Base-by-base conservation (phyloP, 176 grass and related monocot genomes). In the Luzula sylvatica region DNA sequence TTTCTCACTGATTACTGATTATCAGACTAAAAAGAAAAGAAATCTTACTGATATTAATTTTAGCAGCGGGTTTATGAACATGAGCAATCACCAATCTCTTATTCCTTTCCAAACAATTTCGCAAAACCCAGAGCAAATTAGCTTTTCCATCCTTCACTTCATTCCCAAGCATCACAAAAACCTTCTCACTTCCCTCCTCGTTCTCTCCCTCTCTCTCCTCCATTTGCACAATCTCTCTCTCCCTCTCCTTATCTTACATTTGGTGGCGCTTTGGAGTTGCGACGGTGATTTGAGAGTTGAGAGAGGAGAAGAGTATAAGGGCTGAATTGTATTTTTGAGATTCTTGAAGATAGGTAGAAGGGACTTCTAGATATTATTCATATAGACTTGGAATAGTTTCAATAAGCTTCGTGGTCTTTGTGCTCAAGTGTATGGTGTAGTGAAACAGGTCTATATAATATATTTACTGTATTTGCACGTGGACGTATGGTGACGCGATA, bases 121-220 rank as follows among this genome's bases (percentile, higher is more conserved):
- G 75, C 16, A 90, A 66, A 54, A 68, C 86, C 80, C 86, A 90
- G 11, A 26, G 26, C 55, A 90, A 66, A 65, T 93, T 93, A n/a
- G 58, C 73, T 81, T 59, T 93, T 73, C 65, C 72, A 8, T 77
- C 63, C 46, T 56, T 66, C 11, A 47, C 71, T 0, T 72, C 66
- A 59, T 45, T 80, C 56, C 62, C 79, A 49, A 83, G 70, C 8
- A 71, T 75, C 39, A 81, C 60, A 24, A 76, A 80, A 42, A 88
- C 78, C 32, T 57, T 67, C 32, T 8, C 49, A 25, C 0, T 20
- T 12, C 15, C 5, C 20, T 40, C 14, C 30, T 63, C 68, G 29
- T 24, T 22, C 19, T 18, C 60, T 20, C 9, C 39, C 18, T 58
- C 72, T 7, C 23, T 55, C 15, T 61, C 68, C 47, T 54, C 42